These are phyloP conservation scores for Puya raimondii DNA, from an alignment of 176 grass and related monocot species.

Conservation along the genomic window DNA sequence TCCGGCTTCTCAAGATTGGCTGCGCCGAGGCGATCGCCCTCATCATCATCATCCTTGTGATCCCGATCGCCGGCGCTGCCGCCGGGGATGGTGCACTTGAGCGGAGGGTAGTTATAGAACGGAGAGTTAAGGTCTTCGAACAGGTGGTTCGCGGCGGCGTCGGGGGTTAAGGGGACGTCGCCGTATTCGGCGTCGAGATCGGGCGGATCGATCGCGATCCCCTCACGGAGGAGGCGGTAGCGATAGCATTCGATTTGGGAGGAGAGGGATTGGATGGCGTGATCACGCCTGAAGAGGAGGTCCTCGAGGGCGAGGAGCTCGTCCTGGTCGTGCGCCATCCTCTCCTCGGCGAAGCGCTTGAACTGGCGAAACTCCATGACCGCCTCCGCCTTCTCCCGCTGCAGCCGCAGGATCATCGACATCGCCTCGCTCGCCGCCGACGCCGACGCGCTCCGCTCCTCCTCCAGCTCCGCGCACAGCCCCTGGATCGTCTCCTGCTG, in stretches of 20 bases:
- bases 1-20: constrained; percentile 4
- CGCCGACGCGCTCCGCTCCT: constrained; percentile 57
- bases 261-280: constrained; percentile 28
- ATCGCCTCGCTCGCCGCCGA: constrained; percentile 66
- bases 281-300: constrained; percentile 49
- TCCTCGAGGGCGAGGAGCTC: constrained; percentile 52
- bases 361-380: constrained; percentile 60
- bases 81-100: constrained; percentile 7
- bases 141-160: constrained; percentile 22
- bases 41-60: background rate
- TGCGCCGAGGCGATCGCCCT: background rate
- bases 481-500: constrained; percentile 38
- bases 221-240: constrained; percentile 25
- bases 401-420: constrained; percentile 77
- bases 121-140: constrained; percentile 6
- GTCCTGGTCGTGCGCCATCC: constrained; percentile 62
- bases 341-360: constrained; percentile 63
- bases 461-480: constrained; percentile 59
- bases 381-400: constrained; percentile 67
- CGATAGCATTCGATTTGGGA: constrained; percentile 43
- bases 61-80: too few relatives aligned
- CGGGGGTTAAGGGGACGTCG: constrained; percentile 13
- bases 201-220: constrained; percentile 41
- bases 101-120: background rate
- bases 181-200: constrained; percentile 34